Base-by-base conservation (phyloP, 495 filamentous ascomycete species). In the Friedmanniomyces endolithicus region DNA sequence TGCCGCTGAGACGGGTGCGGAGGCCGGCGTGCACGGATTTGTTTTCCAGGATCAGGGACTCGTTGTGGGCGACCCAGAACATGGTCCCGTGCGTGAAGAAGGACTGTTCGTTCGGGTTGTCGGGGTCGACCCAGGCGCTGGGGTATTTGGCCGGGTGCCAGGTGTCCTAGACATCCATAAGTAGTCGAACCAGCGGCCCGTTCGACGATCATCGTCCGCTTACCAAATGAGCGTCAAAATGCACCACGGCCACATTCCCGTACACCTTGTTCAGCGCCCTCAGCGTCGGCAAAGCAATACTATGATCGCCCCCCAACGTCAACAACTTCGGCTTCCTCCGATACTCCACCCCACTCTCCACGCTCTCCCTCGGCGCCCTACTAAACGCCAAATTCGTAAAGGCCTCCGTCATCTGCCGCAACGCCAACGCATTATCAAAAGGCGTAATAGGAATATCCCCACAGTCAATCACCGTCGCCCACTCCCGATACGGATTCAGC, bases 21-120 rank as follows among this genome's bases (percentile, higher is more conserved):
- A 92, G 73, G 0, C 87, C 86, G 1, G 85, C 87, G 65, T 92
- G 87, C 17, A 87, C 83, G 17, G 79, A 85, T 3, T 76, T 81
- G 19, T 68, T 66, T 60, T 87, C 85, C 33, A 76, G 70, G 43
- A 90, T 79, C 23, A 90, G 67, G 0, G 84, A 84, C 66, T 90
- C 87, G 23, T 79, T 77, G 45, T 78, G 79, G 1, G 87, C 87
- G 47, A 88, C 75, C 79, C 85, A 86, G 74, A 94, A 92, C 79
- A 90, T 89, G 46, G 75, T 82, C 3, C 87, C 87, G 67, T 94
- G 87, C 64, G 82, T 90, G 71, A 90, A 94, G 55, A 79, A 74
- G 9, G 78, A 74, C 64, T 86, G 85, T 63, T 79, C 75, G 12
- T 74, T 77, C 8, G 73, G 67, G 49, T 69, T 63, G 22, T 58